phyloP scores from a whole-genome alignment of 768 basidiomycete species.

The Multifurca ochricompacta region DNA sequence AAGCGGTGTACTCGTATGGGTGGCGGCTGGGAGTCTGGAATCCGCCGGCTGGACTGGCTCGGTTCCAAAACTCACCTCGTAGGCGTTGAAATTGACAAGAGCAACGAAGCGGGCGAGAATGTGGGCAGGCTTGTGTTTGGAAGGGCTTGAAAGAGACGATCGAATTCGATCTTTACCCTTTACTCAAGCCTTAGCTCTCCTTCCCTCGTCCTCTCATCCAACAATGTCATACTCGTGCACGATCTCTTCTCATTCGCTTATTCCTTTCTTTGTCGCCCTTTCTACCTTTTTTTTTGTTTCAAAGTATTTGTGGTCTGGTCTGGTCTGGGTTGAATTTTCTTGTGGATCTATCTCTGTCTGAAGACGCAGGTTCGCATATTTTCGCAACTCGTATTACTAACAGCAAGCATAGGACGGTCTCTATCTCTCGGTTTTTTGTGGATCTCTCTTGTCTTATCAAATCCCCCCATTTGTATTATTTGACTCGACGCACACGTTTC shows the following conservation, averaged over 20 bases:
- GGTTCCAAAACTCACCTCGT: slow-evolving; percentile 51
- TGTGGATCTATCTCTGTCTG: background rate
- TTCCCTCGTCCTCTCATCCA: too few species aligned
- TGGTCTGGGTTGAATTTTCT: background rate
- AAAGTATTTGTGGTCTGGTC: too few species aligned
- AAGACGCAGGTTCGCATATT: slow-evolving; percentile 6
- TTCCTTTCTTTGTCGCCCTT: background rate
- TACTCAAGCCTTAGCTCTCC: too few species aligned
- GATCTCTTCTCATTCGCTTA: too few species aligned
- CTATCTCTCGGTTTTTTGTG: background rate
- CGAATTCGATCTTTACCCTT: too few species aligned
- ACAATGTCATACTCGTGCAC: too few species aligned
- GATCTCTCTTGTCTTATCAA: background rate
- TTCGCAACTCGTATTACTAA: slow-evolving; percentile 4
- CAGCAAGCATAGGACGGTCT: slow-evolving; percentile 1
- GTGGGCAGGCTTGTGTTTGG: slow-evolving; percentile 45
- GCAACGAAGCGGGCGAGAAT: slow-evolving; percentile 28
- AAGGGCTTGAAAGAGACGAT: slow-evolving; percentile 27
- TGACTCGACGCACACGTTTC: slow-evolving; percentile 2
- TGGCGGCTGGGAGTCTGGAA: slow-evolving; percentile 63
- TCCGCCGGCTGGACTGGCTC: slow-evolving; percentile 60
- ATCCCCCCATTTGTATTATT: slow-evolving; percentile 13
- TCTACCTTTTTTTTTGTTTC: background rate
- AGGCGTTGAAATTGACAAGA: slow-evolving; percentile 53
- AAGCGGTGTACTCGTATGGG: slow-evolving; percentile 51